Evolutionary conservation across 1,284 basidiomycete genomes (phyloP), one percentile per base, ranked within the genome.

Genomic region (Moniliella sp.): DNA sequence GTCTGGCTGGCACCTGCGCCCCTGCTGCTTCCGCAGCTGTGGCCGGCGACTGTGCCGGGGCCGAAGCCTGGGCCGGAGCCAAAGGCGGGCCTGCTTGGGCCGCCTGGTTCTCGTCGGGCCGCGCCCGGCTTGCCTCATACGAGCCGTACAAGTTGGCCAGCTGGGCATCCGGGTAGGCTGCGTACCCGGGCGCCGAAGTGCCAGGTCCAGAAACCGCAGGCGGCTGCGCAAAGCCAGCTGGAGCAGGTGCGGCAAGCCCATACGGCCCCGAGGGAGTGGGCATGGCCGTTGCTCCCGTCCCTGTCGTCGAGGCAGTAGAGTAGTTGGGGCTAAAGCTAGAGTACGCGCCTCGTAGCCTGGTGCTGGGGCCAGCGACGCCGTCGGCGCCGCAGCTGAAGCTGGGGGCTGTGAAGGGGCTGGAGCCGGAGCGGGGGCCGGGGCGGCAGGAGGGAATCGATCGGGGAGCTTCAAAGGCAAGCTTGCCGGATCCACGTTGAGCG

Each of bases 401-500:
- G 34, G 18, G 39, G 41, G n/a, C 12, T 40, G 33, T 13, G 34
- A 26, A 19, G 26, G 15, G 33, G 18, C 28, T 31, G 14, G 25
- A 38, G 42, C 32, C 39, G 42, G 19, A 37, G 40, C 21, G 37
- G 43, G n/a, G 25, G 30, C 39, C 43, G 44, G 30, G 31, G 30
- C 18, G 30, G 25, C 12, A 15, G 15, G n/a, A 15, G 12, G 14
- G 31, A 12, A 5, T 18, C 21, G 7, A 25, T 21, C 5, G 23
- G 21, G 11, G 23, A 25, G 14, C 10, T 21, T 11, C 15, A 25
- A 16, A 10, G n/a, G 31, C 3, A 11, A 12, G 2, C 26, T 25
- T 14, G 31, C 14, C 7, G 31, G 14, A 11, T 53, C 43, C 43
- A 57, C 54, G 44, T 48, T 56, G 32, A 57, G 45, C 12, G 40